Evolutionary conservation across 306 rosid species (phyloP), one percentile per base, ranked within the genome.

Genomic region (Oxytropis ochrocephala): DNA sequence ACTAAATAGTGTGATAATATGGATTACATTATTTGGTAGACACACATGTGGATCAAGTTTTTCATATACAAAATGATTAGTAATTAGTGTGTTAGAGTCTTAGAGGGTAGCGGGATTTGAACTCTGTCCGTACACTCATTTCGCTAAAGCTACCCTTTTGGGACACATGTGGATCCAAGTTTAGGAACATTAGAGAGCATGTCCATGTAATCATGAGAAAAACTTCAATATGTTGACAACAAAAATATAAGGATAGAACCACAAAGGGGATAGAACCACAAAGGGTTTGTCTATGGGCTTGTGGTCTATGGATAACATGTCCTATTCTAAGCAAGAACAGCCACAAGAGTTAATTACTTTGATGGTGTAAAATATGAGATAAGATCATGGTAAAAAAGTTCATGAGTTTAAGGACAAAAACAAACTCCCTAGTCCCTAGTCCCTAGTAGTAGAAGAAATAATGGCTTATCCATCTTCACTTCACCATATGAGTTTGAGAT

Each of bases 391-490:
- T 43, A 59, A 4, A 70, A 58, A 4, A 70, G 46, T 24, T 30
- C 12, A 44, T 8, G 38, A n/a, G 29, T 29, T 64, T 76, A n/a
- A 51, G 29, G 75, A 78, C 77, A 80, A 85, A 73, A 54, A 11
- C 8, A 56, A 30, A 78, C 52, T 0, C 71, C 66, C 61, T 44
- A 49, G 17, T 10, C n/a, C n/a, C n/a, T n/a, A n/a, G n/a, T 0
- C 71, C 66, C 61, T 44, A 49, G 17, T 10, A 47, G 51, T 63
- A 65, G 67, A 39, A 43, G 46, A 69, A 60, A 63, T 56, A 41
- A 61, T 78, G 41, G 75, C 77, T 72, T 64, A 75, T 85, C 74
- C 75, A 44, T 32, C 44, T 50, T 41, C 57, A 59, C 52, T 24
- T 24, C 29, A 24, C 29, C 29, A 24, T 24, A 24, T 24, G 29